Evolutionary conservation across 179 eudicot genomes (phyloP), one percentile per base, ranked within the genome.

Genomic region (Gypsophila paniculata): DNA sequence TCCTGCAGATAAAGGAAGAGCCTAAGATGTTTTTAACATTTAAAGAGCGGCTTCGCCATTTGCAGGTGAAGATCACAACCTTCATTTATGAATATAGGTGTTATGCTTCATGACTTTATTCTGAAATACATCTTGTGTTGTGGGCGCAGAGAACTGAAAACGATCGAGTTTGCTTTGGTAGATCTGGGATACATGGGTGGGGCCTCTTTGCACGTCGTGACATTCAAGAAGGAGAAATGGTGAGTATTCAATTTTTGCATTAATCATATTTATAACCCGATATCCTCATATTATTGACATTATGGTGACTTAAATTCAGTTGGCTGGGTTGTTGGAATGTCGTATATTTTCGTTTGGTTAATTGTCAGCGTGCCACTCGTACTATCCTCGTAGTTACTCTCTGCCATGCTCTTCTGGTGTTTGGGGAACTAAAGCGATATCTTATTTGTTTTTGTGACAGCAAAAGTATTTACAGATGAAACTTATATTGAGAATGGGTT

Each of bases 151-250:
- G 85, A 86, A 94, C 95, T 6, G 99, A 94, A 73, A 84, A 85
- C 72, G 92, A 94, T 52, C 81, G 90, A 69, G 99, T 94, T 58
- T 94, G 99, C 88, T 90, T 91, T 79, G 99, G 99, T 77, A 82
- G 86, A 85, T 94, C 99, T 25, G 99, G 89, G 72, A 94, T 94
- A 78, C 99, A 94, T 72, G 91, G 97, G 70, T 94, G 99, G 97
- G 99, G 99, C 68, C 97, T 94, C 39, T 94, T 94, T 85, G 97
- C 99, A 52, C 90, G 96, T 54, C 75, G 87, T 65, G 84, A 85
- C 76, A 94, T 94, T 75, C 94, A 84, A 80, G 99, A 94, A 85
- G 99, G 99, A 78, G 99, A 94, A 70, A 94, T 94, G 99, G 99
- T 88, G 75, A 74, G 80, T 75, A 46, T 71, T 70, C 9, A 57